Evolutionary conservation across 352 stramenopile species (phyloP), one percentile per base, ranked within the genome.

Genomic region (Pythium scleroteichum): DNA sequence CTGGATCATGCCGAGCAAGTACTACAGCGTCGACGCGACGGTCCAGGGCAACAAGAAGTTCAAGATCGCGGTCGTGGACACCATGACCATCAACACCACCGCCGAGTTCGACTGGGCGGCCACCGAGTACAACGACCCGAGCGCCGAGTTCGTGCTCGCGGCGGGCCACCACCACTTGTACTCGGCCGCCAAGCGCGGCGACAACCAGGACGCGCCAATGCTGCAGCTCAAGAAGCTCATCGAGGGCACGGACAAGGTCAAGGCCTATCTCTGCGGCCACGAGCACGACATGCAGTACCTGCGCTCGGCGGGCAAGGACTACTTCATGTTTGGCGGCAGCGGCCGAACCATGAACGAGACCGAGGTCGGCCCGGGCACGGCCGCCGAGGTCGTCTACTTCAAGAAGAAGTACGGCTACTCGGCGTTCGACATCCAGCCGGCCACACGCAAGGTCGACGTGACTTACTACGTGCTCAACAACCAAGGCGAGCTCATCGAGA

Each of bases 231-330:
- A 61, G 22, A 42, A 51, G 8, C 41, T 75, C 24, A 57, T 73
- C 39, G 53, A 74, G 56, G 49, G 42, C 14, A 67, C 33, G 19
- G 9, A 57, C 14, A 72, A 65, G 47, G 70, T 75, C 50, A 74
- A 72, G 59, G 64, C 55, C 44, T 77, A 77, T 53, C 48, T 77
- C 46, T 73, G 66, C 46, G 70, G 70, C 47, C 71, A 78, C 67
- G 68, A 78, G 57, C 71, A 78, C 54, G 71, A 78, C 60, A 73
- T 78, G 68, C 71, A 78, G 64, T 67, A 66, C 53, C 49, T 78
- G 60, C 67, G 60, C 14, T 44, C 57, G 2, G 52, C 64, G 19
- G 35, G 49, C 24, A 69, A 60, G 39, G 64, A 78, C 64, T 78
- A 76, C 55, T 76, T 72, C 55, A 65, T 73, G 56, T 68, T 78